Conservation (phyloP, 1,284 basidiomycete genomes). For the Microbotryomycetes sp. region DNA sequence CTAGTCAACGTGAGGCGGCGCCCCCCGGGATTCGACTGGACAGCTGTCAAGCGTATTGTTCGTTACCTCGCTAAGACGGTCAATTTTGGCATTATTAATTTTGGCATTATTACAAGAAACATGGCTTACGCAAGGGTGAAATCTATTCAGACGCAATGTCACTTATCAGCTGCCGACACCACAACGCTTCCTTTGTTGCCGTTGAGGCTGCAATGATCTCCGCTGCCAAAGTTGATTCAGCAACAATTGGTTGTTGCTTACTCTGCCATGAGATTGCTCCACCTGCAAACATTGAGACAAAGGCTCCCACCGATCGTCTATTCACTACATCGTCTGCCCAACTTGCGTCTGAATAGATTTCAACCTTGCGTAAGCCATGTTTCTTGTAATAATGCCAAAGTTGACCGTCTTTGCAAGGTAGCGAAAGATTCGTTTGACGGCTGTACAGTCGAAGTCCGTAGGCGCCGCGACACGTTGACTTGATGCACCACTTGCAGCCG, state of each 20-base stretch:
- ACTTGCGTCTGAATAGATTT: background rate
- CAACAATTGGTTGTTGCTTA: slow-evolving; percentile 1
- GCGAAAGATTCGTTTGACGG: slow-evolving; percentile 6
- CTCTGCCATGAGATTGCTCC: background rate
- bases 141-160: slow-evolving; percentile 34
- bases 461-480: background rate
- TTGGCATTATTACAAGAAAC: background rate
- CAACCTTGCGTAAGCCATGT: too few species aligned
- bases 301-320: slow-evolving; percentile 2
- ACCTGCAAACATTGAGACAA: background rate
- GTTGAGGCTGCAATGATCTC: background rate
- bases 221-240: slow-evolving; percentile 1
- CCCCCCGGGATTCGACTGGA: slow-evolving; percentile 2
- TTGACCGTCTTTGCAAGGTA: background rate
- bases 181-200: slow-evolving; percentile 13
- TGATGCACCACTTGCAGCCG: background rate
- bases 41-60: slow-evolving; percentile 5
- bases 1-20: background rate
- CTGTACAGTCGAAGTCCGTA: background rate
- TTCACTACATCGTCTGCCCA: slow-evolving; percentile 2
- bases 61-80: background rate
- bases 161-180: slow-evolving; percentile 42
- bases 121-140: too few species aligned
- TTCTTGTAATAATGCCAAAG: slow-evolving; percentile 5
- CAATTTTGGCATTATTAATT: background rate